Evolutionary conservation across 2,329 filamentous ascomycete genomes (phyloP).

Genomic region (Ophiostoma perfectum): DNA sequence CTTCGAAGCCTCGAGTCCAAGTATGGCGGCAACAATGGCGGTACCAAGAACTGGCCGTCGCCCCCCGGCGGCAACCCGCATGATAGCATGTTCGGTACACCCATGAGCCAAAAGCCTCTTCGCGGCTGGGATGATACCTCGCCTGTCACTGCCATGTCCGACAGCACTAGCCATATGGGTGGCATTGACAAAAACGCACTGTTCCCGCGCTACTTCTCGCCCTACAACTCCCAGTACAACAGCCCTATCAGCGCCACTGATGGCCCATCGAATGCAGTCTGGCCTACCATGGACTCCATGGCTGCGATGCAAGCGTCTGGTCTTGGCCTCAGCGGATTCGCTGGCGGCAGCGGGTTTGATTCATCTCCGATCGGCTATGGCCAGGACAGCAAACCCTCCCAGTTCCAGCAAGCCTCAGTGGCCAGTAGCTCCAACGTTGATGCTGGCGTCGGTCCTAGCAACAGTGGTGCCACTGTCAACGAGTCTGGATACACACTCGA

Average conservation of each 20-base stretch:
- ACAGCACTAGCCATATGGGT: constrained; percentile 24
- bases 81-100: constrained; percentile 49
- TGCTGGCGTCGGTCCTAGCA: too few species aligned
- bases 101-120: constrained; percentile 49
- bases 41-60: constrained; percentile 36
- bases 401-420: too few species aligned
- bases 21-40: too few species aligned
- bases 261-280: constrained; percentile 35
- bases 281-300: constrained; percentile 36
- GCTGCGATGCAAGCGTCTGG: too few species aligned
- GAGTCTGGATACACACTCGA: constrained; percentile 23
- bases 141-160: constrained; percentile 40
- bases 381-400: constrained; percentile 16
- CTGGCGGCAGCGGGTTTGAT: too few species aligned
- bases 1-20: constrained; percentile 44
- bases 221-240: constrained; percentile 55
- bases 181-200: constrained; percentile 18
- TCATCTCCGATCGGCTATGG: too few species aligned
- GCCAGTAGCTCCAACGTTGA: too few species aligned
- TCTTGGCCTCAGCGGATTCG: too few species aligned
- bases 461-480: too few species aligned
- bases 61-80: constrained; percentile 26
- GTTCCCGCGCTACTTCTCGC: constrained; percentile 48
- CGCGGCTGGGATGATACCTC: constrained; percentile 49
- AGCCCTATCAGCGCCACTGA: constrained; percentile 49